These are phyloP conservation scores for Aspergillus proliferans DNA, from an alignment of 2,329 filamentous ascomycete species.

Conservation along the genomic window DNA sequence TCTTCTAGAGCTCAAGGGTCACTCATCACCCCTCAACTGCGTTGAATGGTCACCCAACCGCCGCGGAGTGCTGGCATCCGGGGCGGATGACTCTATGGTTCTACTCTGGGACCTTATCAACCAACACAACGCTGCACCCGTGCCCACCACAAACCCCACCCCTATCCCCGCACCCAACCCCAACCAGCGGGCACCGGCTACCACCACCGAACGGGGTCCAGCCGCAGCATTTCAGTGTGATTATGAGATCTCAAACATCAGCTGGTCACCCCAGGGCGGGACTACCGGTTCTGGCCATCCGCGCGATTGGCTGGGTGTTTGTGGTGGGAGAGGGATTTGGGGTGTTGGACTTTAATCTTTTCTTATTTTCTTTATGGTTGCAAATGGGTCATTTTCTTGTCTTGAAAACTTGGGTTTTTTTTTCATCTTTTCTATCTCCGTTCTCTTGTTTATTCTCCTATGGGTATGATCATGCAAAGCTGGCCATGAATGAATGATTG, in stretches of 20 bases:
- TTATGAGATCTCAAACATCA: slow-evolving; percentile 43
- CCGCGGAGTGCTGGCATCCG: slow-evolving; percentile 82
- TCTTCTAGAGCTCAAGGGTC: slow-evolving; percentile 84
- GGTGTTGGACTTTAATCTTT: slow-evolving; percentile 33
- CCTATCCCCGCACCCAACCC: slow-evolving; percentile 24
- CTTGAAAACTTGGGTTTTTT: slow-evolving; percentile 1
- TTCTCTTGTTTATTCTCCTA: not conserved
- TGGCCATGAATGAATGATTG: slow-evolving; percentile 29
- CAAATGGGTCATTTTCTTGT: not conserved
- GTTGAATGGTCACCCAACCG: slow-evolving; percentile 92
- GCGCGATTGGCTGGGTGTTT: slow-evolving; percentile 41
- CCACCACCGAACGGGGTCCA: slow-evolving; percentile 38
- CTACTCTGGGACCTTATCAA: slow-evolving; percentile 91
- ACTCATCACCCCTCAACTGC: slow-evolving; percentile 78
- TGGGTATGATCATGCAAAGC: slow-evolving; percentile 3
- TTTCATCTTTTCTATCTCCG: not conserved
- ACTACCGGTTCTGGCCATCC: slow-evolving; percentile 27
- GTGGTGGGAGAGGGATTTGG: slow-evolving; percentile 41
- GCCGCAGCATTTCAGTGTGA: slow-evolving; percentile 42
- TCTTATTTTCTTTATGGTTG: not conserved
- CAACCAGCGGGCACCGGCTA: slow-evolving; percentile 38
- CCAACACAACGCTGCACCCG: slow-evolving; percentile 48
- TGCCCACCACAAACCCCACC: slow-evolving; percentile 29
- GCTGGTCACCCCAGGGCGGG: slow-evolving; percentile 41
- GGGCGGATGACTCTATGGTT: slow-evolving; percentile 78